Evolutionary conservation across 2,329 filamentous ascomycete genomes (phyloP).

Genomic region (Biscogniauxia marginata): DNA sequence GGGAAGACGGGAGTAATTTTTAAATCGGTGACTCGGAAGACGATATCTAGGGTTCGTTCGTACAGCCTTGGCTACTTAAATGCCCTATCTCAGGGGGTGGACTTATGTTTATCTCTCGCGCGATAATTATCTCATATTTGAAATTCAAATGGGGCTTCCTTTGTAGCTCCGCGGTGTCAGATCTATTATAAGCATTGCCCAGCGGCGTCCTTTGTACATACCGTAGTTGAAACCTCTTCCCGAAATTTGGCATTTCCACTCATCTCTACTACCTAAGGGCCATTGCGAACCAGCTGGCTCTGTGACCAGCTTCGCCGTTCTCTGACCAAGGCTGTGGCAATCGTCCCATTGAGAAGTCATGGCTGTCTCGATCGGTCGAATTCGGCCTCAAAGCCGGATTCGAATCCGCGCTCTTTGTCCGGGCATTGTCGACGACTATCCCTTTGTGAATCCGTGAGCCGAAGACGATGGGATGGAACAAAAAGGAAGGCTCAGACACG

Average conservation of each 20-base stretch:
- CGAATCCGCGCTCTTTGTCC: constrained; percentile 25
- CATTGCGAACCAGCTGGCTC: neutral
- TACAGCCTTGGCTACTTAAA: constrained; percentile 15
- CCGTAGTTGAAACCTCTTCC: neutral
- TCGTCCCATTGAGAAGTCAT: constrained; percentile 13
- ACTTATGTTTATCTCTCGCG: constrained; percentile 24
- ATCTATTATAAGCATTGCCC: constrained; percentile 3
- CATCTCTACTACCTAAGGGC: neutral
- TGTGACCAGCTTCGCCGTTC: constrained; percentile 5
- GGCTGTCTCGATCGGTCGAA: constrained; percentile 20
- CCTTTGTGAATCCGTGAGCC: constrained; percentile 24
- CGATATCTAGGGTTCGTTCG: constrained; percentile 23
- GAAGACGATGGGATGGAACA: constrained; percentile 19
- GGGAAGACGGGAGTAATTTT: neutral
- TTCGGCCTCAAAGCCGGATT: constrained; percentile 25
- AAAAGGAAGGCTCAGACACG: constrained; percentile 11
- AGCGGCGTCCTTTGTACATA: constrained; percentile 8
- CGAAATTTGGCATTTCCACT: constrained; percentile 1
- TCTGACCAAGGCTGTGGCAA: constrained; percentile 4
- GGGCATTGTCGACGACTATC: constrained; percentile 9
- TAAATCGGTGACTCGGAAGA: constrained; percentile 14
- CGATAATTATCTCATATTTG: constrained; percentile 25
- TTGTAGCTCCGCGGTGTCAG: constrained; percentile 7
- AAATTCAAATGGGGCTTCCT: constrained; percentile 15
- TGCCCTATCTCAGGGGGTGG: constrained; percentile 4